phyloP scores from a whole-genome alignment of 2,329 filamentous ascomycete species.

The Tolypocladium paradoxum region DNA sequence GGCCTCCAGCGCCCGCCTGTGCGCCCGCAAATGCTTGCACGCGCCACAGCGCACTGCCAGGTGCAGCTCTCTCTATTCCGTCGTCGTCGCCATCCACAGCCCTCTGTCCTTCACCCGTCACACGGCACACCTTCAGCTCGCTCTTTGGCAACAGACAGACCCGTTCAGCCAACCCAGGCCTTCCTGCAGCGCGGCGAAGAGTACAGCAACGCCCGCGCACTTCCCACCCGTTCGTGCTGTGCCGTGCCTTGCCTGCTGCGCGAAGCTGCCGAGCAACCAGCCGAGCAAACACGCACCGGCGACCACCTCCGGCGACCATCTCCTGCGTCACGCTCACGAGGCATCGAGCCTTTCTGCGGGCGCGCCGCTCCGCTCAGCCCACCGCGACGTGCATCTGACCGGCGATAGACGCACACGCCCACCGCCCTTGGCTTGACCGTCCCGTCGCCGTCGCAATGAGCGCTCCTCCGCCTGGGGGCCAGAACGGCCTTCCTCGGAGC shows the following conservation, averaged over 20 bases:
- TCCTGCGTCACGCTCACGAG: neutral
- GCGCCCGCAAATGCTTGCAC: neutral
- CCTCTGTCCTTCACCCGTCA: neutral
- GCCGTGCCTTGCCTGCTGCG: neutral
- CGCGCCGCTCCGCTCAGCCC: neutral
- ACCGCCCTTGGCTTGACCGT: neutral
- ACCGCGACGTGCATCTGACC: neutral
- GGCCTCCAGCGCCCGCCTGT: neutral
- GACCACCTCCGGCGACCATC: neutral
- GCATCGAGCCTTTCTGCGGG: neutral
- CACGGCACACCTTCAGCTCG: neutral
- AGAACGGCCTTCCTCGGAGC: conserved; percentile 20
- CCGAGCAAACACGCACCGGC: neutral
- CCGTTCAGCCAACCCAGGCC: neutral
- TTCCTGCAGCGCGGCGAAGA: neutral
- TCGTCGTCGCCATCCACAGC: neutral
- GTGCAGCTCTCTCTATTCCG: neutral
- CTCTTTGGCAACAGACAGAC: neutral
- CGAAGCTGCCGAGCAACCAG: neutral
- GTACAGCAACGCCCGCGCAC: neutral
- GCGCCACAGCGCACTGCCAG: neutral
- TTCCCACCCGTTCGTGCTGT: neutral
- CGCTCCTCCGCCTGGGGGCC: conserved; percentile 24
- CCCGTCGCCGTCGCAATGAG: conserved; percentile 26
- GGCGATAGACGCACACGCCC: neutral